Base-by-base conservation (phyloP, 768 basidiomycete genomes). In the Mycena haematopus region DNA sequence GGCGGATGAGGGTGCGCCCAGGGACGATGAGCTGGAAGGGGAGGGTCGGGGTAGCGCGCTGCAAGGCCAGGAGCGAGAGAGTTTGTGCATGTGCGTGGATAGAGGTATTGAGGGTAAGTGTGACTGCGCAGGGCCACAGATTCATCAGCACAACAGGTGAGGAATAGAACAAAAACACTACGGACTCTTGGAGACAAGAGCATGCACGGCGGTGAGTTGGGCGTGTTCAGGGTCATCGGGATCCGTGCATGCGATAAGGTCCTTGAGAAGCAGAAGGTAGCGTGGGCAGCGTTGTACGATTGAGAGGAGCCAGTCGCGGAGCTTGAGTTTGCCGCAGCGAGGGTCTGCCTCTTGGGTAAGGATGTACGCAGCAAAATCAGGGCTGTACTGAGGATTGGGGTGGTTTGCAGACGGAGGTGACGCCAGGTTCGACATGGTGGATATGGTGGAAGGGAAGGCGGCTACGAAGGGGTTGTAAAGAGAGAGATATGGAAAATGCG, bases 201-300 rank as follows among this genome's bases (percentile, higher is more conserved):
- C 77, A 66, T 88, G 86, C 1, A 84, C 89, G 40, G 81, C 76
- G 33, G 79, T 81, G 25, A 95, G 78, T 29, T 84, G 84, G 4
- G 76, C 76, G 69, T 89, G 80, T 71, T 95, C 93, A n/a, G 82
- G 79, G 63, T 91, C 88, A 3, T 86, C 85, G 5, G 78, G 75
- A 38, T 83, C 81, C 17, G 89, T 92, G 62, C 86, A 84, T n/a
- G 74, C 73, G 36, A 93, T 85, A 38, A 95, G 80, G 71, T 96
- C 93, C 74, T 88, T 93, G 54, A 95, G 82, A 13, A 96, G 78
- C 13, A 96, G 81, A 9, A 94, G 82, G 71, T 95, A 95, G 58
- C 94, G 83, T 5, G 94, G 94, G 73, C 92, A 94, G 58, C 93
- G 84, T 73, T 96, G 93, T 8, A 96, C 89, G 51, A 93, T 87